Evolutionary conservation across 768 basidiomycete species (phyloP).

Genomic region (Pilatotrama ljubarskyi): DNA sequence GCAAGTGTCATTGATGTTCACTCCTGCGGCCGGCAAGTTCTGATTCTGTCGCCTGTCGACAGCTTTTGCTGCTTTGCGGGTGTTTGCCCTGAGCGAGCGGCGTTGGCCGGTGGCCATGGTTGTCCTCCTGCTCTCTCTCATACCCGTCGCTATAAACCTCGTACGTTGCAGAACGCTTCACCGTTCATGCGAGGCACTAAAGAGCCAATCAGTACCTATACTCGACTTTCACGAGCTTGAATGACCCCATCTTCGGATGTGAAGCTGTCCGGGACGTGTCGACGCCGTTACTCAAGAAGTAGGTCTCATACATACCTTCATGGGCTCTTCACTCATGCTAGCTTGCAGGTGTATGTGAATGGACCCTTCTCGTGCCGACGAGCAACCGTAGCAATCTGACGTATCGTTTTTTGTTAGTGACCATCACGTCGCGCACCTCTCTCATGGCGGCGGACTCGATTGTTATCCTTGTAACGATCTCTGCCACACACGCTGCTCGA

Average conservation of each 20-base stretch:
- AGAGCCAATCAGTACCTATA: neutral
- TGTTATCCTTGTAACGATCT: slow-evolving; percentile 9
- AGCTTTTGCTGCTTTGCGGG: neutral
- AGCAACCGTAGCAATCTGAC: neutral
- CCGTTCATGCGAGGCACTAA: neutral
- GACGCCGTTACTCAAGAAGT: neutral
- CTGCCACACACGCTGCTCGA: neutral
- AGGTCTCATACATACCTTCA: neutral
- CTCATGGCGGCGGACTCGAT: slow-evolving; percentile 1
- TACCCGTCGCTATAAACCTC: neutral
- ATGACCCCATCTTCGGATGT: neutral
- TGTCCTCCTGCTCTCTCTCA: neutral
- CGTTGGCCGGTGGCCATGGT: neutral
- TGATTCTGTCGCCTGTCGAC: neutral
- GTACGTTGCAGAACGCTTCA: neutral
- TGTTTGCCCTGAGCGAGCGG: neutral
- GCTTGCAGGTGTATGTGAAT: neutral
- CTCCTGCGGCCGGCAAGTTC: neutral
- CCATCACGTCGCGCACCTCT: neutral
- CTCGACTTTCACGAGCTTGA: neutral
- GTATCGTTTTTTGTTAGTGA: neutral
- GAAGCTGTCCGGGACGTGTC: neutral
- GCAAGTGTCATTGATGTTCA: too few relatives aligned
- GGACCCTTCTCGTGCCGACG: too few relatives aligned
- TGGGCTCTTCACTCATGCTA: too few relatives aligned